Base-by-base conservation (phyloP, 345 rosid species). In the Rhodamnia argentea region DNA sequence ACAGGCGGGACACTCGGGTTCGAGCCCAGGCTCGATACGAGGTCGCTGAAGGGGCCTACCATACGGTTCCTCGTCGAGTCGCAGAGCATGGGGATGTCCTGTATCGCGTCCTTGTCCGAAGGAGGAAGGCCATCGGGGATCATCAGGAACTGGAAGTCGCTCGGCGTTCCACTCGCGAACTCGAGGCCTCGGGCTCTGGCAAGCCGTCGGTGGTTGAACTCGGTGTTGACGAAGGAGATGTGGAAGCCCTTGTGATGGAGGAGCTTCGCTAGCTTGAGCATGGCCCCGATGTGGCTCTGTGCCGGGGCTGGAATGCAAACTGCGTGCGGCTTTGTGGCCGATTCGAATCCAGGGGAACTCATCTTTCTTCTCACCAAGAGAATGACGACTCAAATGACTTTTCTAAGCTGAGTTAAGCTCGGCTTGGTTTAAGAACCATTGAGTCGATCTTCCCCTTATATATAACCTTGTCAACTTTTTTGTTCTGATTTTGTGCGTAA, bases 241-340 rank as follows among this genome's bases (percentile, higher is more conserved):
- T 83, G 81, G 82, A 89, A 87, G 70, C 89, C 89, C 29, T 27
- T 85, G 29, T 50, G 83, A 37, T 83, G 86, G 83, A 89, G 89
- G 29, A 89, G 87, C 82, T 87, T 87, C 29, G 90, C 89, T 26
- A 85, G 82, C 52, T 83, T 83, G 3, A 87, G 50, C 89, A 87
- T 87, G 13, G 87, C 83, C 52, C 83, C 85, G 54, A 88, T 85
- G 78, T 86, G 90, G 37, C 90, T 86, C 64, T 88, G 90, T 14
- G 83, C 57, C 44, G 86, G 82, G 47, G 4, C 4, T 24, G 90
- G 90, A 10, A 86, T 42, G 60, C 85, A 84, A 20, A 88, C 85
- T 3, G 70, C 89, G 82, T 88, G 89, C 8, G 84, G 83, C 26
- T 70, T 85, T 62, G 23, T 7, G 75, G 42, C 23, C 23, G 75